Base-by-base conservation (phyloP, 2,329 filamentous ascomycete species). In the Phaeosphaeria sp. region DNA sequence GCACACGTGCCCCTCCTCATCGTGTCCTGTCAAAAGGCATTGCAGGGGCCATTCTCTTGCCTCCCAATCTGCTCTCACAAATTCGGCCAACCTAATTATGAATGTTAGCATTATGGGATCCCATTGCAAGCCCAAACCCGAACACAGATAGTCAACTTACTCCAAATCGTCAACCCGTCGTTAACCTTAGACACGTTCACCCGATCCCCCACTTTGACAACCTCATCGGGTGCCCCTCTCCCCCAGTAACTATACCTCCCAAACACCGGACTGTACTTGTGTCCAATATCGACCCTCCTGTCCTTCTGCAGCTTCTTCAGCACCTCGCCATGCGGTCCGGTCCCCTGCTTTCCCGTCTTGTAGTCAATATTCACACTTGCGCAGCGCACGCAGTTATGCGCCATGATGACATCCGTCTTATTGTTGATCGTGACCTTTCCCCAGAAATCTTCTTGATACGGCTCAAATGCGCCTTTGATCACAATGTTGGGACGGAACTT, bases 381-480 rank as follows among this genome's bases (percentile, higher is more conserved):
- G 58, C 81, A 83, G 2, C 81, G 66, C 2, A 76, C 76, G 54
- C 81, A 83, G 52, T 83, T 83, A 44, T 82, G 80, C 36, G 72
- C 71, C 49, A 79, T 73, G 11, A 68, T 66, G 21, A 82, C 63
- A 23, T 74, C 74, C 0, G 62, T 65, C 2, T 54, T 55, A 2
- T 70, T 72, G 44, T 66, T 70, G 18, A 81, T 71, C 1, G 57
- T 65, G 5, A 83, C 55, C 49, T 76, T 72, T 6, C 64, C 73
- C 81, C 81, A 83, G 59, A 71, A 81, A 58, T 83, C 81, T 65
- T 83, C 81, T 42, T 81, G 77, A 75, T 77, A 82, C 0, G 77
- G 54, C 17, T 73, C 55, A 0, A 68, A 65, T 1, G 80, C 79
- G 33, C 78, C 80, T 1, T 72, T 69, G 41, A 82, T 53, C 33